These are phyloP conservation scores for Dacryopinax primogenitus DNA, from an alignment of 768 basidiomycete genomes.

Conservation along the genomic window DNA sequence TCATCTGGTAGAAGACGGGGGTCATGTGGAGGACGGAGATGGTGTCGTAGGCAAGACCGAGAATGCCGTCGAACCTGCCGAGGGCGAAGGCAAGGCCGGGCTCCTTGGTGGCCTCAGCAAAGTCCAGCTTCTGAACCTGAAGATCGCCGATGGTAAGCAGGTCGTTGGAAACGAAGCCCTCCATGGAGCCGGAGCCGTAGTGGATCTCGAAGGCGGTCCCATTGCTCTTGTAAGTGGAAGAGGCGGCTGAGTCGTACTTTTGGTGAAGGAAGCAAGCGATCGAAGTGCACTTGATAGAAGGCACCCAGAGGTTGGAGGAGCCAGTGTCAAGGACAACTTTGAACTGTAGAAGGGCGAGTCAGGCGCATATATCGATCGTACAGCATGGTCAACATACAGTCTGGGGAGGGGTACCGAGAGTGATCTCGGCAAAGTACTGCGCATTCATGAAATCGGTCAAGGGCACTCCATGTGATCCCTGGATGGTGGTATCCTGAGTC, in stretches of 20 bases:
- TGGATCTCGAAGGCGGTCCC: slow-evolving; percentile 79
- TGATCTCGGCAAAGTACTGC: slow-evolving; percentile 86
- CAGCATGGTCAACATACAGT: slow-evolving; percentile 34
- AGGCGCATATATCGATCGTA: slow-evolving; percentile 13
- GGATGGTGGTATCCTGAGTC: slow-evolving; percentile 51
- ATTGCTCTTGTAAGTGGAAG: slow-evolving; percentile 80
- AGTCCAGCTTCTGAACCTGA: slow-evolving; percentile 58
- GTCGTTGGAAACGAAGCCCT: slow-evolving; percentile 88
- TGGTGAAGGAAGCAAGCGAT: slow-evolving; percentile 89
- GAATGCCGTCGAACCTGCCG: slow-evolving; percentile 90
- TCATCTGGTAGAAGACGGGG: slow-evolving; percentile 91
- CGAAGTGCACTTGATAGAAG: slow-evolving; percentile 63
- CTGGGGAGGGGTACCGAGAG: slow-evolving; percentile 74
- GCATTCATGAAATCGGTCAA: slow-evolving; percentile 95
- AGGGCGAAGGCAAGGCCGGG: slow-evolving; percentile 96
- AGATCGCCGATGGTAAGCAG: slow-evolving; percentile 70
- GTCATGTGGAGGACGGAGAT: slow-evolving; percentile 87
- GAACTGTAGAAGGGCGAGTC: slow-evolving; percentile 41
- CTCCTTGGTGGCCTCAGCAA: slow-evolving; percentile 91
- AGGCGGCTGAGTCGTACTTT: slow-evolving; percentile 73
- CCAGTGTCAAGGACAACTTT: slow-evolving; percentile 93
- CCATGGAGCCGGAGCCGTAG: slow-evolving; percentile 93
- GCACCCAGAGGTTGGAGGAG: slow-evolving; percentile 83
- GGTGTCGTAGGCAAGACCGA: slow-evolving; percentile 88
- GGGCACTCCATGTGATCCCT: slow-evolving; percentile 77